Percentiles rank a stretch among this genome's conserved stretches.
These are phyloP conservation scores for Trypanosoma lewisi DNA, from an alignment of 208 protist genomes.

Conservation along the genomic window DNA sequence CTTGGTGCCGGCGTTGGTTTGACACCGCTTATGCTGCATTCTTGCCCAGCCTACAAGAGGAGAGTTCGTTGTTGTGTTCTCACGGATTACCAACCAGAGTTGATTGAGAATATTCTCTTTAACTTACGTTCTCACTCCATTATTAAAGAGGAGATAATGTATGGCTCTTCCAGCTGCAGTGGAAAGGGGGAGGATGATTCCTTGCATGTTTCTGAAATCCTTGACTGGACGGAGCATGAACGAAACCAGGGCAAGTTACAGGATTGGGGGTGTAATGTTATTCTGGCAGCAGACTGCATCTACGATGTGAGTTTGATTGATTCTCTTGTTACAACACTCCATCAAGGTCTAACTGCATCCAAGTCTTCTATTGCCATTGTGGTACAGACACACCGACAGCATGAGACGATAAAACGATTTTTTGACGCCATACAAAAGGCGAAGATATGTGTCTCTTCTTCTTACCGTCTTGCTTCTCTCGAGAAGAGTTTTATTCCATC, in stretches of 20 bases:
- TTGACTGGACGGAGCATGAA: conserved; percentile 65
- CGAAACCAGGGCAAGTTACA: conserved; percentile 36
- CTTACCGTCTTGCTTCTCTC: conserved; percentile 10
- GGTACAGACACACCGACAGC: conserved; percentile 82
- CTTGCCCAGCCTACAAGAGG: conserved; percentile 31
- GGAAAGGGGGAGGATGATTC: conserved; percentile 29
- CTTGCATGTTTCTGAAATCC: conserved; percentile 38
- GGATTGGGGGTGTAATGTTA: conserved; percentile 48
- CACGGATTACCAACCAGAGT: conserved; percentile 69
- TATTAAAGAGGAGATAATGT: not conserved
- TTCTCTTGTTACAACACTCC: conserved; percentile 52
- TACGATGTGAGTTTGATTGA: conserved; percentile 71
- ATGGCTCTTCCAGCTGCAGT: conserved; percentile 17
- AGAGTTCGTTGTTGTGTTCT: conserved; percentile 41
- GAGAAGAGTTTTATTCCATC: not conserved
- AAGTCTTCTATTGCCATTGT: conserved; percentile 46
- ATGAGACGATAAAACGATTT: conserved; percentile 73
- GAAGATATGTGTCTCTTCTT: conserved; percentile 7
- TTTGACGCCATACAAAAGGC: conserved; percentile 45
- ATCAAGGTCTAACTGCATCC: conserved; percentile 13
- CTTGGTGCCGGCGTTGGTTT: conserved; percentile 76
- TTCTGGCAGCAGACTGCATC: conserved; percentile 79
- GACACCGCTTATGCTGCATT: conserved; percentile 54
- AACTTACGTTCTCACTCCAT: conserved; percentile 58
- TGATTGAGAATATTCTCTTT: conserved; percentile 69